phyloP scores from a whole-genome alignment of 75 land plant genomes.

The Larix kaempferi region DNA sequence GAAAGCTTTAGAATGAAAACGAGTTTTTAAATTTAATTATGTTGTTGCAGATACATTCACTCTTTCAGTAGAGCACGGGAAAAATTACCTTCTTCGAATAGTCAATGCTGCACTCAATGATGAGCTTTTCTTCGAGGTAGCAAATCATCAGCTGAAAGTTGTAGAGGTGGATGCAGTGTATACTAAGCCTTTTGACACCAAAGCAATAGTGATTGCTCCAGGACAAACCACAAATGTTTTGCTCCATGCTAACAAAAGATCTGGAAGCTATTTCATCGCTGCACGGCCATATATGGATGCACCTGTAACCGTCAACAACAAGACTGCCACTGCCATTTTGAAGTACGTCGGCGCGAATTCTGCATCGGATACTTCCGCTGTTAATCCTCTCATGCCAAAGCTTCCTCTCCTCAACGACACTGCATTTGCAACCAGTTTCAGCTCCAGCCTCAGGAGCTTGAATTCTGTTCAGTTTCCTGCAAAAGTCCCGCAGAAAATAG shows the following conservation, averaged over 20 bases:
- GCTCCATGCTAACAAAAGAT: slow-evolving; percentile 29
- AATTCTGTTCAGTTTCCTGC: slow-evolving; percentile 30
- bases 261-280: slow-evolving; percentile 44
- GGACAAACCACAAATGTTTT: slow-evolving; percentile 61
- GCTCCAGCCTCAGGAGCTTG: slow-evolving; percentile 26
- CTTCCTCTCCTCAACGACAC: slow-evolving; percentile 41
- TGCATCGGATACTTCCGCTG: slow-evolving; percentile 8
- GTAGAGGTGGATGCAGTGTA: slow-evolving; percentile 70
- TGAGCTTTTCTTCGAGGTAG: slow-evolving; percentile 56
- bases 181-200: slow-evolving; percentile 37
- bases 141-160: slow-evolving; percentile 54
- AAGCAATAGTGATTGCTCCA: slow-evolving; percentile 31
- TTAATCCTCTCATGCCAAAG: slow-evolving; percentile 11
- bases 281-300: slow-evolving; percentile 43
- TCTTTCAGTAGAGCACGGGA: slow-evolving; percentile 34
- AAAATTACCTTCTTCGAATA: slow-evolving; percentile 49
- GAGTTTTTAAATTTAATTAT: too few relatives aligned
- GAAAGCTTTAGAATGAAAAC: too few relatives aligned
- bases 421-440: slow-evolving; percentile 18
- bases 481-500: slow-evolving; percentile 31
- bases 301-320: slow-evolving; percentile 28
- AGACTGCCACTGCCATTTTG: slow-evolving; percentile 36
- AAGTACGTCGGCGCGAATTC: slow-evolving; percentile 22
- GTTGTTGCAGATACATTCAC: slow-evolving; percentile 32
- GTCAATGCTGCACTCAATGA: slow-evolving; percentile 56